Percentiles rank a stretch among this genome's conserved stretches.
These are phyloP conservation scores for Solanum pinnatisectum DNA, from an alignment of 257 asterid species.

Conservation along the genomic window DNA sequence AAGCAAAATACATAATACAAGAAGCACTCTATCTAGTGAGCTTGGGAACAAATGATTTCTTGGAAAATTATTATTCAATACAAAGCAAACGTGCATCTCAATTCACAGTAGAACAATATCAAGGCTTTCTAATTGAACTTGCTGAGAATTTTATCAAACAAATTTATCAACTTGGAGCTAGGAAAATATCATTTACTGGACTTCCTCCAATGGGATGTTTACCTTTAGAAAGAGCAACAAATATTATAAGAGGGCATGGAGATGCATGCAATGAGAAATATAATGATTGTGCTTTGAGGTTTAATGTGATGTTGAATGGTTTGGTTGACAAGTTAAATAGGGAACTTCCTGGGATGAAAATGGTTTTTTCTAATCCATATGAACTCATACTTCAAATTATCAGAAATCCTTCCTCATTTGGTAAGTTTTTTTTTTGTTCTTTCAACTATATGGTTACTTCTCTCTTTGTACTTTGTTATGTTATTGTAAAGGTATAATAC, in stretches of 20 bases:
- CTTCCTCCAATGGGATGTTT: constrained; percentile 97
- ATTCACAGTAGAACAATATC: constrained; percentile 56
- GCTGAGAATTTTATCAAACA: constrained; percentile 50
- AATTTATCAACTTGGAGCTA: constrained; percentile 55
- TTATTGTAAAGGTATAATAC: background rate
- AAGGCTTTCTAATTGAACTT: constrained; percentile 25
- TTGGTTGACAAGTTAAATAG: constrained; percentile 38
- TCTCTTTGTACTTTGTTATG: background rate
- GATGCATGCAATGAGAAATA: constrained; percentile 49
- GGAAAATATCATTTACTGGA: constrained; percentile 60
- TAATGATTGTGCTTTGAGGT: constrained; percentile 45
- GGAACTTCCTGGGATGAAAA: constrained; percentile 43
- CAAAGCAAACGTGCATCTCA: constrained; percentile 29
- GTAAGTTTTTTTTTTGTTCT: constrained; percentile 20
- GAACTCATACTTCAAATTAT: constrained; percentile 33
- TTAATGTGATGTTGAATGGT: constrained; percentile 41
- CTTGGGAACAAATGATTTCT: constrained; percentile 86
- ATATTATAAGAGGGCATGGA: constrained; percentile 52
- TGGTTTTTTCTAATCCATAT: constrained; percentile 58
- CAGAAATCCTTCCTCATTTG: constrained; percentile 49
- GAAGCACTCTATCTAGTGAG: constrained; percentile 66
- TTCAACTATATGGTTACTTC: background rate
- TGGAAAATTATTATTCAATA: constrained; percentile 75
- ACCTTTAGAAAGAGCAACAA: constrained; percentile 71
- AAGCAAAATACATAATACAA: constrained; percentile 30